Evolutionary conservation across 352 stramenopile genomes (phyloP), one percentile per base, ranked within the genome.

Genomic region (Phytopythium sindhum): DNA sequence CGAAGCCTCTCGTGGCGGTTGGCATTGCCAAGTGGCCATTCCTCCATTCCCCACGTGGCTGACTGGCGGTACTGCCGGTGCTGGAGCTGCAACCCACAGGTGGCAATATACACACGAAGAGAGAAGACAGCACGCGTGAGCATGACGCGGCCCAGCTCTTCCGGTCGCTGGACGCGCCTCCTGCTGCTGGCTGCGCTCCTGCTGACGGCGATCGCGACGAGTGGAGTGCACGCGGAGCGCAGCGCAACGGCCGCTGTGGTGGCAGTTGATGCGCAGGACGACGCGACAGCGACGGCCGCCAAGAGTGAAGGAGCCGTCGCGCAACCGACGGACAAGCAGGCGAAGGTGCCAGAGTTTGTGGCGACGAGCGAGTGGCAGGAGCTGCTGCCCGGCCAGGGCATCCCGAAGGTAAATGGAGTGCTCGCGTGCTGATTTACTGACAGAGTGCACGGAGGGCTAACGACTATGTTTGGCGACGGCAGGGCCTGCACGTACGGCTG

Each of bases 401-500:
- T 95, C 17, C 84, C 87, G 21, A 70, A 70, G 44, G 84, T 93
- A 52, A 51, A n/a, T n/a, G n/a, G n/a, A n/a, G n/a, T n/a, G 75
- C 35, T 52, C 12, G 19, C 26, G 57, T n/a, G n/a, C n/a, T n/a
- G n/a, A n/a, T n/a, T n/a, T n/a, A n/a, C n/a, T n/a, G n/a, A n/a
- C n/a, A n/a, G 14, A 39, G 41, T 60, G 45, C 0, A 45, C 42
- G 41, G 54, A 19, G 23, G 10, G 47, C 26, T 75, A 55, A 68
- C 54, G 17, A 47, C 10, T 21, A 3, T 54, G 52, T 15, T 64
- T 6, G n/a, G 54, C 61, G 52, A 15, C 39, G n/a, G 37, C 57
- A 95, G 86, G 86, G 86, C n/a, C 74, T 95, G 6, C 86, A 95
- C 42, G 80, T 95, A 57, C 84, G 86, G 12, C 65, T 95, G 65